Percentiles rank a stretch among this genome's conserved stretches.
phyloP scores from a whole-genome alignment of 352 stramenopile genomes.

The Phytophthora sojae region DNA sequence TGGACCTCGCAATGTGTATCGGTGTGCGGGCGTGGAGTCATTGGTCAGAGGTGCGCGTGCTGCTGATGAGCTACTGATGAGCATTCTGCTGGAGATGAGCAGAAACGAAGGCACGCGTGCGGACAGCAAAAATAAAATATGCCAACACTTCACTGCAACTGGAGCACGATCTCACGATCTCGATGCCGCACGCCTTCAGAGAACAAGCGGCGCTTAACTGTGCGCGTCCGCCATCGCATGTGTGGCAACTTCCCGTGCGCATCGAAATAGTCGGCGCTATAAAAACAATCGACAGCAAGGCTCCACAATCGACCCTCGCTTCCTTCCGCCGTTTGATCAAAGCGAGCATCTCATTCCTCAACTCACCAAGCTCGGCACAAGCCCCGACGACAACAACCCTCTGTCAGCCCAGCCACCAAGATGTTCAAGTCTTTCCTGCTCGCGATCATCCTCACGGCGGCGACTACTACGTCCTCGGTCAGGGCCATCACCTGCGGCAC shows the following conservation, averaged over 20 bases:
- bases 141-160: background rate
- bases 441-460: conserved; percentile 28
- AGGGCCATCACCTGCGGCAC: conserved; percentile 21
- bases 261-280: conserved; percentile 23
- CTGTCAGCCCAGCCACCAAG: background rate
- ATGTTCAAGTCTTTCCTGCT: conserved; percentile 46
- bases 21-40: background rate
- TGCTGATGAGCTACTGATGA: too few relatives aligned
- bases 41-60: background rate
- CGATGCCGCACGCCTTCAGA: background rate
- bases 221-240: conserved; percentile 3
- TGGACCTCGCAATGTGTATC: too few relatives aligned
- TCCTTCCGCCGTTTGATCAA: background rate
- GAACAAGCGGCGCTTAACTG: background rate
- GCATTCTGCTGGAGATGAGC: too few relatives aligned
- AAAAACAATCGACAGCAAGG: background rate
- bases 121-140: background rate
- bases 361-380: conserved; percentile 21
- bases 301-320: background rate
- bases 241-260: conserved; percentile 13
- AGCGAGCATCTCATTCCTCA: conserved; percentile 19
- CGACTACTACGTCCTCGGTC: conserved; percentile 13
- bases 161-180: background rate
- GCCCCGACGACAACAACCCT: background rate
- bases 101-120: background rate